Percentiles rank a stretch among this genome's conserved stretches.
phyloP scores from a whole-genome alignment of 2,329 filamentous ascomycete species.

The Aaosphaeria arxii region DNA sequence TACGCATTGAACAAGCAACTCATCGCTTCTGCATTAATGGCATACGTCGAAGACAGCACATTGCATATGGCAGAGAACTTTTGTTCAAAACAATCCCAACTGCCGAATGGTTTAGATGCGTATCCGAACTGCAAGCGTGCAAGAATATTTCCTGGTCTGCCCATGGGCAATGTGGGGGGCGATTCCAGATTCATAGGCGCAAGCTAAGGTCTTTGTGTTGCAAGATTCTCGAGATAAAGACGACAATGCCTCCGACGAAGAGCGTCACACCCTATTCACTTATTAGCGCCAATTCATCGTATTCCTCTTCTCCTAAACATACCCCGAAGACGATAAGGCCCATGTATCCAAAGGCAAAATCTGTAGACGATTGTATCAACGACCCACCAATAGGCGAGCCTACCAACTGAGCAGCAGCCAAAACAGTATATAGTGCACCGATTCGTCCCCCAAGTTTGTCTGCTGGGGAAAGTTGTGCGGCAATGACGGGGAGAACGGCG shows the following conservation, averaged over 20 bases:
- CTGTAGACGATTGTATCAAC: background rate
- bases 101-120: too few relatives aligned
- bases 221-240: background rate
- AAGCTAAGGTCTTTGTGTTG: background rate
- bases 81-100: too few relatives aligned
- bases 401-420: conserved; percentile 3
- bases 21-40: too few relatives aligned
- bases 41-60: too few relatives aligned
- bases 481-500: conserved; percentile 3
- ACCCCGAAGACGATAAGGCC: background rate
- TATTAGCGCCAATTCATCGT: background rate
- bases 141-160: too few relatives aligned
- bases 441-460: conserved; percentile 5
- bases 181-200: too few relatives aligned
- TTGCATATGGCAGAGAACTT: too few relatives aligned
- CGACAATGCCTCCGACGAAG: background rate
- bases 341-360: background rate
- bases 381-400: conserved; percentile 3
- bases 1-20: too few relatives aligned
- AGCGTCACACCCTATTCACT: background rate
- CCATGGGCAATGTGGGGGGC: too few relatives aligned
- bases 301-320: background rate
- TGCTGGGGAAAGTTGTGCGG: conserved; percentile 4
- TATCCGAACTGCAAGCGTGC: too few relatives aligned
- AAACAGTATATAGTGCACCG: conserved; percentile 3